phyloP scores from a whole-genome alignment of 805 yeast genomes.

The Starmerella apis region DNA sequence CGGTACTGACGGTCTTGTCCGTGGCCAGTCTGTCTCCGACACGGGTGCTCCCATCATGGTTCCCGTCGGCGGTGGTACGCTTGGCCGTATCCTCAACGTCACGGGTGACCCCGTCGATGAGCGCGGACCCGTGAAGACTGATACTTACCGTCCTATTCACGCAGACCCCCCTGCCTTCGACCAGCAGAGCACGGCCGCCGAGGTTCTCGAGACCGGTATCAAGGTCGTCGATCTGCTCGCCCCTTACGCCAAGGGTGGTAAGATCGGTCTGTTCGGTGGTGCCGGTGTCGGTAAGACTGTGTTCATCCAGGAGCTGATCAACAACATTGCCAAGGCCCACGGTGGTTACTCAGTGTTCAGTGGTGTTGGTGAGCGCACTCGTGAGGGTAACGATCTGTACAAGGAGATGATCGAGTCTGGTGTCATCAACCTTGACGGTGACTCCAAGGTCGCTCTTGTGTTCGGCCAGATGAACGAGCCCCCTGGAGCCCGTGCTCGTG shows the following conservation, averaged over 20 bases:
- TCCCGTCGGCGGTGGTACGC: conserved; percentile 98
- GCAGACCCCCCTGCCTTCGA: conserved; percentile 94
- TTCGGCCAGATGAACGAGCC: conserved; percentile 99
- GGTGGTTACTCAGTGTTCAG: conserved; percentile 99
- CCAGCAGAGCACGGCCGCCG: conserved; percentile 96
- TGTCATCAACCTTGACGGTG: conserved; percentile 99
- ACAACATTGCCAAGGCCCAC: conserved; percentile 99
- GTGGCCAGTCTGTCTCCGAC: conserved; percentile 86
- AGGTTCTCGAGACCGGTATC: conserved; percentile 98
- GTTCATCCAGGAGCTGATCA: conserved; percentile 97
- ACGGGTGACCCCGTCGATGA: conserved; percentile 99
- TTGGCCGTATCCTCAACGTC: conserved; percentile 96
- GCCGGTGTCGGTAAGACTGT: conserved; percentile 99
- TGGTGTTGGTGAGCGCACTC: conserved; percentile 99
- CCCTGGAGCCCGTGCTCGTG: conserved; percentile 99
- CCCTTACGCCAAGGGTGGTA: conserved; percentile 99
- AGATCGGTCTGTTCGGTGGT: conserved; percentile 99
- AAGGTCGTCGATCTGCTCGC: conserved; percentile 98
- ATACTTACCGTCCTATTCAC: conserved; percentile 94
- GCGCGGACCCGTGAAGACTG: conserved; percentile 95
- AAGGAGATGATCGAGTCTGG: conserved; percentile 99
- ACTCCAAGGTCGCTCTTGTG: conserved; percentile 97
- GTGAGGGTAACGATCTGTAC: conserved; percentile 99
- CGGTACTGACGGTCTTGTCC: conserved; percentile 99
- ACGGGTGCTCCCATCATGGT: conserved; percentile 98